Base-by-base conservation (phyloP, 352 stramenopile genomes). In the Phytophthora tubulina region DNA sequence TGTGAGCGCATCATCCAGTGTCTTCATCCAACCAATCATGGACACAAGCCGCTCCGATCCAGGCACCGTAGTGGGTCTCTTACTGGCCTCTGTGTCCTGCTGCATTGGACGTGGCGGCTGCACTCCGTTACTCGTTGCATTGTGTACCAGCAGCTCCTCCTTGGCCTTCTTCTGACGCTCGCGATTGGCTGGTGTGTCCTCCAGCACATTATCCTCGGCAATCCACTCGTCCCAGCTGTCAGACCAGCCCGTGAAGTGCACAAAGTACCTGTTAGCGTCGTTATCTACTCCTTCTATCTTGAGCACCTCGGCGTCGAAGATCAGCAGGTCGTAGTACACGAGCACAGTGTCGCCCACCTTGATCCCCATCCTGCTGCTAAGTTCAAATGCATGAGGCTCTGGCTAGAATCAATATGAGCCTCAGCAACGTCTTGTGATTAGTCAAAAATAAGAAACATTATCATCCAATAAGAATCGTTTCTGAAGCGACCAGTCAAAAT, bases 311-410 rank as follows among this genome's bases (percentile, higher is more conserved):
- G 71, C 66, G 61, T 78, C 71, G 44, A 72, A 78, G 44, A 78
- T 67, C 9, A 75, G 71, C 60, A 78, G 56, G 55, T 78, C 71
- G 67, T 78, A 77, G 70, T 77, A 77, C 41, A 77, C 70, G 31
- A 77, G 70, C 64, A 77, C 70, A n/a, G 51, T 53, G 46, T 77
- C 70, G 58, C 57, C 70, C 33, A 39, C 53, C 59, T 67, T 54
- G 30, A 74, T 66, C 58, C 8, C 70, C 70, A 77, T 79, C 55
- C 51, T 42, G 52, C 4, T 11, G 17, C n/a, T 32, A 67, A 59
- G 44, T 42, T 46, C 53, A 48, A 67, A 64, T 71, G 63, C 35
- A 31, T 50, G 31, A 36, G 15, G 31, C 38, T 59, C 48, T 53
- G 44, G 13, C 38, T 67, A 72, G 27, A 68, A 59, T 14, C 38